Conservation (phyloP, 805 yeast species). For the Candida lessepsii region DNA sequence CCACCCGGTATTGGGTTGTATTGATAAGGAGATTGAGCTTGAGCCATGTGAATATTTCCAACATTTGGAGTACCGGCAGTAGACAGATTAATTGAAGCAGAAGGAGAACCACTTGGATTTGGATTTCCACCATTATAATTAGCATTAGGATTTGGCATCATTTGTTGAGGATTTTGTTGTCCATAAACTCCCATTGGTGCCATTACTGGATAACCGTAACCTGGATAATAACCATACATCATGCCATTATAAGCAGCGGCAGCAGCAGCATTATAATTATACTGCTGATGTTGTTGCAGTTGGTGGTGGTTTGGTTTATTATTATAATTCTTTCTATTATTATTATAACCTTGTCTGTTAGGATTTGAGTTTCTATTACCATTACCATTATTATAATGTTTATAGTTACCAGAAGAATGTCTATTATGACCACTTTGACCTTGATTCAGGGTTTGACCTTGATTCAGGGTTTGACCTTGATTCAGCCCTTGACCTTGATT, state of each 20-base stretch:
- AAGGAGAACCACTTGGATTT: constrained; percentile 6
- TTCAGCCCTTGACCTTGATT: constrained; percentile 3
- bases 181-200: constrained; percentile 15
- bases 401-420: constrained; percentile 2
- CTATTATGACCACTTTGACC: constrained; percentile 4
- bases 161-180: constrained; percentile 9
- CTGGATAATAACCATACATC: constrained; percentile 22
- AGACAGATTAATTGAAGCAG: constrained; percentile 2
- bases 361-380: constrained; percentile 8
- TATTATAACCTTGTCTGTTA: constrained; percentile 17
- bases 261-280: constrained; percentile 20
- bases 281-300: constrained; percentile 20
- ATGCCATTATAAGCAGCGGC: constrained; percentile 17
- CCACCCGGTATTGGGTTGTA: constrained; percentile 7
- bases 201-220: constrained; percentile 23
- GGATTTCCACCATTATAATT: constrained; percentile 5
- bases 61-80: constrained; percentile 4
- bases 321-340: constrained; percentile 15
- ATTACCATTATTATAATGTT: constrained; percentile 17
- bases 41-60: background rate
- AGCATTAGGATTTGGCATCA: constrained; percentile 9
- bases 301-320: no score
- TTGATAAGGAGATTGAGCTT: constrained; percentile 13
- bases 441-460: constrained; percentile 2
- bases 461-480: constrained; percentile 1